Conservation (phyloP, 352 stramenopile species). For the Phytophthora fragariaefolia region DNA sequence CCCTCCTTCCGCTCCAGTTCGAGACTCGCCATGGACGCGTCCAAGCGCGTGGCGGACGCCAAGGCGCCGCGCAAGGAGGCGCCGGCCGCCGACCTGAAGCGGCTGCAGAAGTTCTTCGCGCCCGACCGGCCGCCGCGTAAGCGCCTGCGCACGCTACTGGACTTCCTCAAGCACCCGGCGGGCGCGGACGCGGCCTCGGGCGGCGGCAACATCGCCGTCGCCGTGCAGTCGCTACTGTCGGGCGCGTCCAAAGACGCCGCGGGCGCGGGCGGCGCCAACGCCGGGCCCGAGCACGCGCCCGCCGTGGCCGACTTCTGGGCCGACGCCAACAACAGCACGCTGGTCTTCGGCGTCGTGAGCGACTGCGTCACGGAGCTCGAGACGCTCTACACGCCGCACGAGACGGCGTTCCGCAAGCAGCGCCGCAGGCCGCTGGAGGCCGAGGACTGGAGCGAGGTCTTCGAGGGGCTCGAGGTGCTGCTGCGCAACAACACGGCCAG, state of each 20-base stretch:
- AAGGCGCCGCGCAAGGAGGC: slow-evolving; percentile 48
- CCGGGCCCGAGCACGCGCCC: slow-evolving; percentile 48
- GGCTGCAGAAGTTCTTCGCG: slow-evolving; percentile 88
- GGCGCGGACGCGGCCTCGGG: slow-evolving; percentile 30
- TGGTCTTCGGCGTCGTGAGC: slow-evolving; percentile 81
- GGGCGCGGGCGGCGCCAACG: slow-evolving; percentile 23
- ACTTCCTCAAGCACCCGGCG: slow-evolving; percentile 79
- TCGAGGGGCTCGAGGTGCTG: slow-evolving; percentile 86
- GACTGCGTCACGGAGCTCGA: slow-evolving; percentile 88
- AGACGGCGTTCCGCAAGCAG: slow-evolving; percentile 82
- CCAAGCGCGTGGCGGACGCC: slow-evolving; percentile 46
- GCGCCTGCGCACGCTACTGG: slow-evolving; percentile 80
- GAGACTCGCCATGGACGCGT: slow-evolving; percentile 42
- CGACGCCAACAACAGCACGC: slow-evolving; percentile 66
- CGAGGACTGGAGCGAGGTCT: slow-evolving; percentile 91
- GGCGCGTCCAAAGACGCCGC: slow-evolving; percentile 57
- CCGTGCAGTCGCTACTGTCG: slow-evolving; percentile 69
- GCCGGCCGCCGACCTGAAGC: slow-evolving; percentile 65
- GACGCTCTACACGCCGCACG: slow-evolving; percentile 81
- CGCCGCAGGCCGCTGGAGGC: slow-evolving; percentile 84
- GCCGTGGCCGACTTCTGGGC: slow-evolving; percentile 80
- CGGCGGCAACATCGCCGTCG: slow-evolving; percentile 70
- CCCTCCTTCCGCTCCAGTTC: slow-evolving; percentile 14
- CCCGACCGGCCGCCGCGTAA: slow-evolving; percentile 84
- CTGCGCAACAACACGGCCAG: slow-evolving; percentile 73